Conservation (phyloP, 1,284 basidiomycete species). For the Apiotrichum montevideense region DNA sequence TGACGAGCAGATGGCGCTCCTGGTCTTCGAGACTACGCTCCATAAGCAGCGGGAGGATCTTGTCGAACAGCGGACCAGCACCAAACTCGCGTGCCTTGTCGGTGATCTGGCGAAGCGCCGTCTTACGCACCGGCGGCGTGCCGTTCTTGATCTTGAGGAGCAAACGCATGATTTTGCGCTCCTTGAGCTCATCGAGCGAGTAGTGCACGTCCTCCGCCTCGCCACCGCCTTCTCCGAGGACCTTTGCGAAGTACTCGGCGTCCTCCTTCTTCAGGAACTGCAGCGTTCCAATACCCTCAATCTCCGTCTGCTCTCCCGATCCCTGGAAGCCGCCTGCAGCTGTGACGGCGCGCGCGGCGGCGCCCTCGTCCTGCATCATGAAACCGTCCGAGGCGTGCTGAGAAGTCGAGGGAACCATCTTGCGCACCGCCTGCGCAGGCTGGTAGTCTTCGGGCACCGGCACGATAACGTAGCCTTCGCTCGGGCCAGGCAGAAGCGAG, state of each 20-base stretch:
- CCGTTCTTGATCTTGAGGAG: conserved; percentile 99
- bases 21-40: conserved; percentile 98
- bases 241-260: conserved; percentile 95
- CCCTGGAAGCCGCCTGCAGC: conserved; percentile 75
- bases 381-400: conserved; percentile 67
- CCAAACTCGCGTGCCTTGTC: conserved; percentile 99
- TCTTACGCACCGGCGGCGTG: conserved; percentile 95
- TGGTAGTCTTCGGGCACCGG: conserved; percentile 91
- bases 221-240: conserved; percentile 72
- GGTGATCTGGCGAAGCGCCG: conserved; percentile 95
- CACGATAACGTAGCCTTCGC: conserved; percentile 80
- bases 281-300: conserved; percentile 92
- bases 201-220: conserved; percentile 80
- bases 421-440: conserved; percentile 56
- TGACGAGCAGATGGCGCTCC: conserved; percentile 95
- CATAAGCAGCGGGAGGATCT: conserved; percentile 97
- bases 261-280: conserved; percentile 99
- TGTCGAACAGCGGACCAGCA: conserved; percentile 98
- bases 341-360: conserved; percentile 74
- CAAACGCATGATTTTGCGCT: conserved; percentile 99
- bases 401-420: conserved; percentile 48
- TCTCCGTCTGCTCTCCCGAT: conserved; percentile 94
- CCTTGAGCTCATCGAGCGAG: conserved; percentile 97
- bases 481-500: conserved; percentile 69
- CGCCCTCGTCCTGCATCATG: conserved; percentile 90